Evolutionary conservation across 495 filamentous ascomycete genomes (phyloP), one percentile per base, ranked within the genome.

Genomic region (Glarea lozoyensis): DNA sequence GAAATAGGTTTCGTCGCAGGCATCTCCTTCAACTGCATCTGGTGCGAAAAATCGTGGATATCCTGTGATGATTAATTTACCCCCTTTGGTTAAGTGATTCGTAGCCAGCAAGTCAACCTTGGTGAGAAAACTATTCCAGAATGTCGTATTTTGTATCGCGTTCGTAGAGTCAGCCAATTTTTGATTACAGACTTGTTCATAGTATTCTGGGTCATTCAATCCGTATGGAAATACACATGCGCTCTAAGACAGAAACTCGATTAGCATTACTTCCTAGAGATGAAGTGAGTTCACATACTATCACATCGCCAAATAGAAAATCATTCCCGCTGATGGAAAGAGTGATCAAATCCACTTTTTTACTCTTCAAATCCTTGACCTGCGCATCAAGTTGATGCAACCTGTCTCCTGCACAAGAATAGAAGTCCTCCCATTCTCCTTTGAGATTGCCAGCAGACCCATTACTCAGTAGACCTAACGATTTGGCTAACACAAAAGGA

Each of bases 281-380:
- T n/a, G n/a, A n/a, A n/a, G n/a, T n/a, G n/a, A n/a, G n/a, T n/a
- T 6, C 12, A 2, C 25, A n/a, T 25, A 31, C 38, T 3, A 31
- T 27, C 13, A 43, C 18, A 17, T 15, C 12, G 13, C 13, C 15
- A 30, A 44, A 44, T n/a, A 17, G 18, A 17, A 44, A 44, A 37
- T 44, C 41, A 17, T 44, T 44, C 6, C 41, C 41, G 13, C 41
- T 34, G 21, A 44, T 44, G n/a, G 41, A 34, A 4, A 44, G 41
- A 1, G 41, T 44, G n/a, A 44, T 16, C 2, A 44, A 5, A 10
- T 44, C n/a, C 16, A 22, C 11, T 44, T 22, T 35, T 7, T 25
- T 11, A 7, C 29, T 22, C 4, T 18, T 19, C 29, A 44, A 17
- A 7, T 30, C 13, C 16, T 10, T 13, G 17, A 44, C 12, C 18